These are phyloP conservation scores for Paxillus involutus DNA, from an alignment of 768 basidiomycete genomes.

Conservation along the genomic window DNA sequence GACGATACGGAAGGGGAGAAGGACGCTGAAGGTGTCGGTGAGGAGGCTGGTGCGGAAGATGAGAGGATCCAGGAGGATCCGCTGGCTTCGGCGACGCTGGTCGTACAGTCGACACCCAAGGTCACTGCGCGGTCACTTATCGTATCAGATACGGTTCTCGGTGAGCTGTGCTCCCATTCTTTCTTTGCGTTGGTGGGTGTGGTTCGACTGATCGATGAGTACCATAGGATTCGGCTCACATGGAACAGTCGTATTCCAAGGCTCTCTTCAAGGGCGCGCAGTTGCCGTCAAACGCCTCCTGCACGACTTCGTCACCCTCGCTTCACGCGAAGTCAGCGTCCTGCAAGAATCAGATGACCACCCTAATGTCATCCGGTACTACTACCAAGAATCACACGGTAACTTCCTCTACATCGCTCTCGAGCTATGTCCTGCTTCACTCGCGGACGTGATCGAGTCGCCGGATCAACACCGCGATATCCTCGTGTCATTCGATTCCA, in stretches of 20 bases:
- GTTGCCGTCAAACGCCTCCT: conserved; percentile 98
- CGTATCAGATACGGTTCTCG: conserved; percentile 75
- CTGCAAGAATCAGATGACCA: conserved; percentile 98
- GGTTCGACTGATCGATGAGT: conserved; percentile 5
- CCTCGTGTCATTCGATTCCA: conserved; percentile 75
- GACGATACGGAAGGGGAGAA: conserved; percentile 27
- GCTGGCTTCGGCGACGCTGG: conserved; percentile 13
- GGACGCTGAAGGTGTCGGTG: conserved; percentile 18
- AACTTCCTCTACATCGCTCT: conserved; percentile 98
- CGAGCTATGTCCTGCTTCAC: conserved; percentile 88
- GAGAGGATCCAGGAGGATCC: conserved; percentile 19
- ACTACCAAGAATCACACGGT: conserved; percentile 91
- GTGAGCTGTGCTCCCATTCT: conserved; percentile 40
- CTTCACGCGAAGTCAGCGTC: conserved; percentile 89
- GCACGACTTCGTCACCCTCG: conserved; percentile 93
- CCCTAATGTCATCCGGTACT: conserved; percentile 97
- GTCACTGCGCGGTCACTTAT: conserved; percentile 49
- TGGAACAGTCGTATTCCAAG: conserved; percentile 93
- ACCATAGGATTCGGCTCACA: conserved; percentile 87
- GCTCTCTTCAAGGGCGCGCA: conserved; percentile 93
- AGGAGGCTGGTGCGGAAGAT: conserved; percentile 15
- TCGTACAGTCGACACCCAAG: conserved; percentile 25
- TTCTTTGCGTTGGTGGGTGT: background rate
- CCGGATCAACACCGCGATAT: conserved; percentile 82
- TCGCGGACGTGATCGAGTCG: conserved; percentile 83